A percentile compares a stretch with the other conserved stretches of the same genome.
phyloP scores from a whole-genome alignment of 345 rosid genomes.

The Dimocarpus longan region DNA sequence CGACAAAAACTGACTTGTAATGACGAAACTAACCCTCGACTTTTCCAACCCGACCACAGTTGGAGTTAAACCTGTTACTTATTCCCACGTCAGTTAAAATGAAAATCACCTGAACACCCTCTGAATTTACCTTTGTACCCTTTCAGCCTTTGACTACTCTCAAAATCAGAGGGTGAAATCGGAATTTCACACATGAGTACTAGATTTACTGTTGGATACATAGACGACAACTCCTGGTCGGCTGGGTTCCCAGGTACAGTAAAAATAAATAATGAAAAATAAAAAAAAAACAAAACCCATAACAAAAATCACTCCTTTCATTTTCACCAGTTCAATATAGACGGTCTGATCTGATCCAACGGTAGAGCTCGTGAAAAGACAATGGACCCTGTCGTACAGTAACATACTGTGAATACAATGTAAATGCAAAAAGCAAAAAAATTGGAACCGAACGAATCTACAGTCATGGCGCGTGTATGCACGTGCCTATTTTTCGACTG shows the following conservation, averaged over 20 bases:
- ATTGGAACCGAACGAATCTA: background rate
- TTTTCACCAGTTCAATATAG: conserved; percentile 25
- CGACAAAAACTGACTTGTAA: background rate
- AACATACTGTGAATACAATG: conserved; percentile 30
- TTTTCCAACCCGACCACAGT: background rate
- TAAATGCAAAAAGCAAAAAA: background rate
- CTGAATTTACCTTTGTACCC: background rate
- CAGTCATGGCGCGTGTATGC: conserved; percentile 21
- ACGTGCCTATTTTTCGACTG: conserved; percentile 9
- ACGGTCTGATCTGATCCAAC: conserved; percentile 42
- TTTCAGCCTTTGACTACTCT: background rate
- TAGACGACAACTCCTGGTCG: conserved; percentile 15
- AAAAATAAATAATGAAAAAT: background rate
- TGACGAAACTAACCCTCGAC: background rate
- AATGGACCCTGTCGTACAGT: conserved; percentile 34
- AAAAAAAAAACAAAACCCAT: no score
- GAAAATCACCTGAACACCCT: background rate
- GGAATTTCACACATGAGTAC: conserved; percentile 19
- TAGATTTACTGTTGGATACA: conserved; percentile 43
- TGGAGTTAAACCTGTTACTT: no score
- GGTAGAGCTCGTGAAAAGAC: conserved; percentile 19
- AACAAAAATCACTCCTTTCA: background rate
- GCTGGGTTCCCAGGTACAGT: background rate
- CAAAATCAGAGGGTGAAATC: background rate
- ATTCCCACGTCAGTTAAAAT: background rate